Base-by-base conservation (phyloP, 2,329 filamentous ascomycete genomes). In the Alternaria sp. region DNA sequence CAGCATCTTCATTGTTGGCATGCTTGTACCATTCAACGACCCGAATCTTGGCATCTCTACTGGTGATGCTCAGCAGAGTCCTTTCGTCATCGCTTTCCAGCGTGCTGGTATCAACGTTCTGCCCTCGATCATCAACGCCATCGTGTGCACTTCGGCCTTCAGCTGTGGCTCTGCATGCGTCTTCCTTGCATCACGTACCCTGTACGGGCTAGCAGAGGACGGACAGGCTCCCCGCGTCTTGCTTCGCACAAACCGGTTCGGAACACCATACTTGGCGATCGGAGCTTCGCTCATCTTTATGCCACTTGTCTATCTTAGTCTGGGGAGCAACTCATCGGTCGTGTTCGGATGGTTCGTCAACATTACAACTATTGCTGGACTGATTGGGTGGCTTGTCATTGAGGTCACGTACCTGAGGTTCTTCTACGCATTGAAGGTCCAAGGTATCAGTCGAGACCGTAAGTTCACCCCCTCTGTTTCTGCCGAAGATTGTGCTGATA, bases 81-180 rank as follows among this genome's bases (percentile, higher is more conserved):
- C 73, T n/a, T 77, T 75, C 64, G 72, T 94, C 57, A 91, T 93
- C 63, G 91, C 90, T 12, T 88, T 90, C 15, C 83, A 85, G 3
- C 84, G 87, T 23, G 91, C 90, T 2, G 89, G 90, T 0, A 88
- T 93, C 60, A 84, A 82, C 14, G 89, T 85, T 6, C 85, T 94
- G 6, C 89, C 90, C 0, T 88, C 87, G 1, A 85, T 94, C 47
- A 89, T 94, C 77, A 94, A 94, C 75, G 91, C 90, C 28, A 83
- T 93, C 10, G 89, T 94, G 66, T 85, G 93, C 62, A 91, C 89
- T 0, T 91, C 89, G 0, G 90, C 89, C 0, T 90, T 54, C 4
- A 41, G 50, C 20, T 54, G 50, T 18, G 50, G 50, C 12, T 54
- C 50, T 28, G 53, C 53, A 18, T 55, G 53, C 37, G 50, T 55